Percentiles rank a stretch among this genome's conserved stretches.
These are phyloP conservation scores for Termitomyces sp. DNA, from an alignment of 768 basidiomycete species.

Conservation along the genomic window DNA sequence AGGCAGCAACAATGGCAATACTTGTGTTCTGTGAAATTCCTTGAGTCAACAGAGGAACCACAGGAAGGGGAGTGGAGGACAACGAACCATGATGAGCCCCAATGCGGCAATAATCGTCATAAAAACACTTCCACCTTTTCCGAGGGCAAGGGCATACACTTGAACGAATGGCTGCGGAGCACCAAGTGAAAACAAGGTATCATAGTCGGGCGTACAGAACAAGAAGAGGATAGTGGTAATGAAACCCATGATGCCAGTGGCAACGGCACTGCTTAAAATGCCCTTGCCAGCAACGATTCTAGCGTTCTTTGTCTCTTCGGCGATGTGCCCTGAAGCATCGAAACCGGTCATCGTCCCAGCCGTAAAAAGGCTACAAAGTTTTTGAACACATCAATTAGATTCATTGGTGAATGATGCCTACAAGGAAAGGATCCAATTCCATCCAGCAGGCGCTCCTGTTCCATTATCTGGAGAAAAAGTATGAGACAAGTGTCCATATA, in stretches of 20 bases:
- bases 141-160: conserved; percentile 80
- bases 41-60: neutral
- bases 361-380: conserved; percentile 67
- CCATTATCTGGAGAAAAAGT: conserved; percentile 65
- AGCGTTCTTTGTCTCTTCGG: conserved; percentile 86
- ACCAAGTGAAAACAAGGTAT: conserved; percentile 67
- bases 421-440: conserved; percentile 94
- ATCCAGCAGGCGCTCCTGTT: conserved; percentile 79
- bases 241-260: conserved; percentile 80
- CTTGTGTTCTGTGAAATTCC: conserved; percentile 67
- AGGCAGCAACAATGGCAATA: conserved; percentile 84
- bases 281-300: conserved; percentile 81
- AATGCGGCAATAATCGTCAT: conserved; percentile 84
- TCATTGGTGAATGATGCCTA: conserved; percentile 23
- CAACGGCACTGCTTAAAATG: conserved; percentile 72
- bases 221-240: conserved; percentile 76
- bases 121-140: conserved; percentile 74
- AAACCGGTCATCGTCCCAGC: conserved; percentile 89
- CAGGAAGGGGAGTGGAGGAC: neutral
- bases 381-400: neutral
- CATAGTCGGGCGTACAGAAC: conserved; percentile 80
- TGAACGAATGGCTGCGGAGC: conserved; percentile 93
- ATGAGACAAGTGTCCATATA: neutral
- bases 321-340: conserved; percentile 85
- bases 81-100: conserved; percentile 77